phyloP scores from a whole-genome alignment of 2,329 filamentous ascomycete species.

The Didymella segeticola region DNA sequence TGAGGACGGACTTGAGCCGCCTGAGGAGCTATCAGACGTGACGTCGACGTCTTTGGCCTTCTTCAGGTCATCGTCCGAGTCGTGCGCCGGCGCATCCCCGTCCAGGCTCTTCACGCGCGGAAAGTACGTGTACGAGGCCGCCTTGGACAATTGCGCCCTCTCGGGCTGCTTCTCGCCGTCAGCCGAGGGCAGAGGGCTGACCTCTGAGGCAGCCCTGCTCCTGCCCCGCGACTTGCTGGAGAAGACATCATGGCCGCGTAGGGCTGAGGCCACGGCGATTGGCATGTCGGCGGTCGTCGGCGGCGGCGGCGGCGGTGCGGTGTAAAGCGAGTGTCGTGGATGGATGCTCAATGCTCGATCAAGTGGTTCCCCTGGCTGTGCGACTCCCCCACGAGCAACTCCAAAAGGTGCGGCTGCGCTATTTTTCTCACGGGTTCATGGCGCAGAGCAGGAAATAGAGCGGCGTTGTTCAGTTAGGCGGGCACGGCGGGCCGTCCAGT shows the following conservation, averaged over 20 bases:
- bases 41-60: slow-evolving; percentile 38
- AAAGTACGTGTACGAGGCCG: slow-evolving; percentile 52
- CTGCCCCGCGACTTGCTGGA: slow-evolving; percentile 39
- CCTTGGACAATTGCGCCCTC: slow-evolving; percentile 43
- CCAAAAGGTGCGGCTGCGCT: slow-evolving; percentile 8
- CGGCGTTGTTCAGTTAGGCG: slow-evolving; percentile 18
- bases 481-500: slow-evolving; percentile 26
- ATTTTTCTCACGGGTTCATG: slow-evolving; percentile 31
- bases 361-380: slow-evolving; percentile 4
- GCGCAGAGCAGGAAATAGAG: slow-evolving; percentile 22
- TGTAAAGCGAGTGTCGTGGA: slow-evolving; percentile 9
- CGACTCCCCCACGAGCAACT: slow-evolving; percentile 12
- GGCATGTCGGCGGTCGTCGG: slow-evolving; percentile 43
- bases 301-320: slow-evolving; percentile 19
- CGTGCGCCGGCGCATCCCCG: slow-evolving; percentile 38
- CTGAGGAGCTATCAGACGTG: slow-evolving; percentile 50
- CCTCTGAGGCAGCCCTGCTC: slow-evolving; percentile 44
- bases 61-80: slow-evolving; percentile 38
- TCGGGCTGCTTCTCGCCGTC: slow-evolving; percentile 27
- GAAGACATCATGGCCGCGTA: slow-evolving; percentile 40
- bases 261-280: slow-evolving; percentile 39
- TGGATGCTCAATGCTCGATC: no score
- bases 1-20: slow-evolving; percentile 54
- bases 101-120: slow-evolving; percentile 47
- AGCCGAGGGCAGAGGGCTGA: slow-evolving; percentile 30